These are phyloP conservation scores for Boletus holoroseus DNA, from an alignment of 1,284 basidiomycete species.

Conservation along the genomic window DNA sequence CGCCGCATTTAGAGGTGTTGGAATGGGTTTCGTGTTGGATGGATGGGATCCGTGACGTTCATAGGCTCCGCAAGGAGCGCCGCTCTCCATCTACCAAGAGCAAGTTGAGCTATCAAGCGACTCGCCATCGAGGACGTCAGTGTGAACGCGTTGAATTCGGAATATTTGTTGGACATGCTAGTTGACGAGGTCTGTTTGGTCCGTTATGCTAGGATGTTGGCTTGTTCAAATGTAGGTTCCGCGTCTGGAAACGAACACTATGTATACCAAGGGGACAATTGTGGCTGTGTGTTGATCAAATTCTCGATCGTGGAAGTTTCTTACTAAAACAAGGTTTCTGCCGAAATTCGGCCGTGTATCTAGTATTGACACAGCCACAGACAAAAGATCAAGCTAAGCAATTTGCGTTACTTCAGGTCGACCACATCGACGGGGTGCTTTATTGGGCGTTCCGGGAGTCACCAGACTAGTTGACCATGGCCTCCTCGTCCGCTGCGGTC, in stretches of 20 bases:
- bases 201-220: too few species aligned
- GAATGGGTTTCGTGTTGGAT: not conserved
- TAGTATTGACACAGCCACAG: slow-evolving; percentile 10
- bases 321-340: too few species aligned
- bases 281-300: too few species aligned
- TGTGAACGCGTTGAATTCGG: too few species aligned
- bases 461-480: not conserved
- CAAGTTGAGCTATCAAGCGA: not conserved
- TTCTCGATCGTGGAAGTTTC: too few species aligned
- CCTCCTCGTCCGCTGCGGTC: slow-evolving; percentile 44
- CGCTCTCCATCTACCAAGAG: not conserved
- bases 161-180: not conserved
- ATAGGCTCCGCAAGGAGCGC: not conserved
- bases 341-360: too few species aligned
- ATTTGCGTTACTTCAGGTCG: not conserved
- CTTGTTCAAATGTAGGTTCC: too few species aligned
- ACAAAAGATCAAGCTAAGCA: not conserved
- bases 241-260: too few species aligned
- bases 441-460: too few species aligned
- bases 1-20: not conserved
- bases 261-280: too few species aligned
- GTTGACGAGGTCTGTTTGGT: not conserved
- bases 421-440: not conserved
- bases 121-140: not conserved
- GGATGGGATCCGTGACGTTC: not conserved